Conservation (phyloP, 2,329 filamentous ascomycete genomes). For the Purpureocillium takamizusanense region DNA sequence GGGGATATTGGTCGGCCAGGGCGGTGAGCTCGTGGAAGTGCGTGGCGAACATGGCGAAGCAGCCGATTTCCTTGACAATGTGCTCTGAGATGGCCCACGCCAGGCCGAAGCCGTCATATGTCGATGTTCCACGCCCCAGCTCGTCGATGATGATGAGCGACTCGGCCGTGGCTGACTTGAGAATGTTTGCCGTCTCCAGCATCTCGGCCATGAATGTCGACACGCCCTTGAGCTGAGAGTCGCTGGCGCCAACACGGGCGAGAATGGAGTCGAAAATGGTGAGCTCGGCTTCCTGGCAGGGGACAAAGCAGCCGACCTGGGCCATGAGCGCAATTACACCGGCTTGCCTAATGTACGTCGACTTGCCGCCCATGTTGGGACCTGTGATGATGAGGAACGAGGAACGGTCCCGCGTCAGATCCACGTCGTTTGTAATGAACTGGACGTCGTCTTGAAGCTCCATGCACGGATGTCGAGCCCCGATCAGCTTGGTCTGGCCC, state of each 20-base stretch:
- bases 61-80: constrained; percentile 90
- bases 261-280: constrained; percentile 97
- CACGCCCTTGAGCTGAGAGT: constrained; percentile 94
- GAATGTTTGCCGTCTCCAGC: constrained; percentile 96
- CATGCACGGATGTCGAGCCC: constrained; percentile 93
- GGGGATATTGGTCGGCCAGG: constrained; percentile 73
- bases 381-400: constrained; percentile 96
- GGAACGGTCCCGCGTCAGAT: constrained; percentile 65
- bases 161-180: constrained; percentile 91
- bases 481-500: constrained; percentile 81
- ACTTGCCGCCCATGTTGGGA: constrained; percentile 98
- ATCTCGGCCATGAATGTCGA: constrained; percentile 99
- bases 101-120: constrained; percentile 97
- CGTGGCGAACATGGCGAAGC: constrained; percentile 90
- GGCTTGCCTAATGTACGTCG: constrained; percentile 94
- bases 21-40: constrained; percentile 98
- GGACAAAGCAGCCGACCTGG: constrained; percentile 93
- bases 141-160: constrained; percentile 98
- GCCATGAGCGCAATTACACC: constrained; percentile 97
- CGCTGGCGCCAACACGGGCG: constrained; percentile 87
- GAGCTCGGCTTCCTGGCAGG: constrained; percentile 80
- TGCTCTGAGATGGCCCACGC: constrained; percentile 98
- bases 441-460: constrained; percentile 98
- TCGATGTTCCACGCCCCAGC: constrained; percentile 90
- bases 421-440: constrained; percentile 97